A percentile compares a stretch with the other conserved stretches of the same genome.
Conservation (phyloP, 1,284 basidiomycete genomes). For the Papiliotrema terrestris region DNA sequence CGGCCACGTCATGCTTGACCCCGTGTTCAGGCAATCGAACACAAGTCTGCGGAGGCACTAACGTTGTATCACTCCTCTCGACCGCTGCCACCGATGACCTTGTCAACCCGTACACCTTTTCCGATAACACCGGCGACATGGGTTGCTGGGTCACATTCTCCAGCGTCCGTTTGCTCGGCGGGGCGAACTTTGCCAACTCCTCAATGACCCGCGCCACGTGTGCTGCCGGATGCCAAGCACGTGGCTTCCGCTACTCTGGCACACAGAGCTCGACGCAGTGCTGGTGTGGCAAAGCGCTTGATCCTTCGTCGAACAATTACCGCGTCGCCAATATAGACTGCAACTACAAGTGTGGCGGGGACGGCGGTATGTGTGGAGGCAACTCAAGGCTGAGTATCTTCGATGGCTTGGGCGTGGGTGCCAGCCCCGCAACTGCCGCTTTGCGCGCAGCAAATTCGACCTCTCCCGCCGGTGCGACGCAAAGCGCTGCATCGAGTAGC, state of each 20-base stretch:
- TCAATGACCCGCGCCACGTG: background rate
- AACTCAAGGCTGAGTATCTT: background rate
- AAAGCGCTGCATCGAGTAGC: too few species aligned
- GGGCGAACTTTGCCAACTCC: background rate
- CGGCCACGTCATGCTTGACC: constrained; percentile 7
- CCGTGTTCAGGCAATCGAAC: constrained; percentile 9
- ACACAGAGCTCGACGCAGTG: background rate
- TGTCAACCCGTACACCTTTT: constrained; percentile 6
- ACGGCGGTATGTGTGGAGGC: background rate
- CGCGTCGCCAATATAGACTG: background rate
- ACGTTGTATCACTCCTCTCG: constrained; percentile 2
- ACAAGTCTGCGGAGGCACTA: constrained; percentile 8
- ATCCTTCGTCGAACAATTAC: background rate
- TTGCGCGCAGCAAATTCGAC: too few species aligned
- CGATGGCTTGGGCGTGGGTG: too few species aligned
- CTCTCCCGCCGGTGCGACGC: too few species aligned
- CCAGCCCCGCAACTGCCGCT: too few species aligned
- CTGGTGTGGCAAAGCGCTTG: background rate
- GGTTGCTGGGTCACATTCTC: constrained; percentile 13
- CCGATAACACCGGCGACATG: constrained; percentile 6
- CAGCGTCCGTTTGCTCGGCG: background rate
- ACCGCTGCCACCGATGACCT: background rate
- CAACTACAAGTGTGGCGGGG: background rate
- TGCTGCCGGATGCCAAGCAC: background rate
- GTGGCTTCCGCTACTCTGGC: background rate